Conservation (phyloP, 164 flowering plant species). For the Vitis riparia region DNA sequence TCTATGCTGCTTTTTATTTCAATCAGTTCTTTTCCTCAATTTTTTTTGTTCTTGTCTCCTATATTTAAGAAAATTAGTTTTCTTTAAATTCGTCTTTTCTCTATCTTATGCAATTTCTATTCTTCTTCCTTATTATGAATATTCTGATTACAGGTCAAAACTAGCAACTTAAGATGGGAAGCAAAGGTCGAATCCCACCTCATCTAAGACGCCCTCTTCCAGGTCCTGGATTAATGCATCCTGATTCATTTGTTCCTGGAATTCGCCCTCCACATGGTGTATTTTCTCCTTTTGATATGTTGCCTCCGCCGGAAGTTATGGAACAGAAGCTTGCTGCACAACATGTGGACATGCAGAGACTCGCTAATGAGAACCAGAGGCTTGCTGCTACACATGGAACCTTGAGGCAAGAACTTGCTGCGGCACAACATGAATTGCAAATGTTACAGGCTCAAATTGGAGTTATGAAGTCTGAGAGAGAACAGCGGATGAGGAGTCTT, state of each 20-base stretch:
- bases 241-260: slow-evolving; percentile 66
- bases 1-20: no score
- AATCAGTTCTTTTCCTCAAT: no score
- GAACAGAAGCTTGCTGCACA: slow-evolving; percentile 85
- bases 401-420: slow-evolving; percentile 86
- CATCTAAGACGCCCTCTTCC: slow-evolving; percentile 64
- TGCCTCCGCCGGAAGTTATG: slow-evolving; percentile 78
- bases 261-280: slow-evolving; percentile 51
- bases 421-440: slow-evolving; percentile 83
- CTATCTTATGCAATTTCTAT: no score
- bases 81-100: no score
- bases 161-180: slow-evolving; percentile 52
- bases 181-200: slow-evolving; percentile 80
- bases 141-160: slow-evolving; percentile 1
- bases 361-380: slow-evolving; percentile 84
- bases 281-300: slow-evolving; percentile 64
- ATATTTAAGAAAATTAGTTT: no score
- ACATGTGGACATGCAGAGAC: slow-evolving; percentile 78
- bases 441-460: slow-evolving; percentile 65
- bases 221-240: slow-evolving; percentile 59
- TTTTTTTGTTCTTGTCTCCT: no score
- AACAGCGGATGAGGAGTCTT: slow-evolving; percentile 64
- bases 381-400: slow-evolving; percentile 86
- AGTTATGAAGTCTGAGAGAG: slow-evolving; percentile 63
- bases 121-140: no score